phyloP scores from a whole-genome alignment of 192 early-diverging fungal species.

The Coemansia sp. region DNA sequence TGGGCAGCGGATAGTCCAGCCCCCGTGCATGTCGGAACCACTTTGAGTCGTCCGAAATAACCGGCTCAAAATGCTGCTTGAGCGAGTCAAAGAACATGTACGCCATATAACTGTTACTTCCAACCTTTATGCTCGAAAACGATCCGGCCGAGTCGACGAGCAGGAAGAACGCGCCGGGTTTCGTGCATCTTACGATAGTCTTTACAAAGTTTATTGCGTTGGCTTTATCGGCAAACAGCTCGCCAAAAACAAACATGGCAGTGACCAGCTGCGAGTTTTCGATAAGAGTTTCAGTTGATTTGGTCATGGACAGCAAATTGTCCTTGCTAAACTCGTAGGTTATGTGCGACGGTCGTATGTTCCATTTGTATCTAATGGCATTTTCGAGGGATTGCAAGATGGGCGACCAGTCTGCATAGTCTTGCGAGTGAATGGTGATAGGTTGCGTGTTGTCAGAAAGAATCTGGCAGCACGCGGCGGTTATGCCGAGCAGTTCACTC shows the following conservation, averaged over 20 bases:
- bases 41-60: slow-evolving; percentile 67
- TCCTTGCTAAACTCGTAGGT: slow-evolving; percentile 60
- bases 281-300: slow-evolving; percentile 54
- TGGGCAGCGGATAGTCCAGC: slow-evolving; percentile 71
- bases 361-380: slow-evolving; percentile 59
- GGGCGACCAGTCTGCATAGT: slow-evolving; percentile 66
- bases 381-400: slow-evolving; percentile 59
- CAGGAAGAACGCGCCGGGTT: slow-evolving; percentile 66
- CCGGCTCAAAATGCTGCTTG: slow-evolving; percentile 59
- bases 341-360: slow-evolving; percentile 40
- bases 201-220: slow-evolving; percentile 77
- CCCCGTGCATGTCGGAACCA: slow-evolving; percentile 74
- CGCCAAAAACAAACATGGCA: slow-evolving; percentile 91
- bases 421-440: slow-evolving; percentile 51
- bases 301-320: slow-evolving; percentile 59
- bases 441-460: slow-evolving; percentile 12
- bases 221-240: slow-evolving; percentile 77
- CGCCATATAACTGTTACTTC: slow-evolving; percentile 80
- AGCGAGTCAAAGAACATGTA: slow-evolving; percentile 86
- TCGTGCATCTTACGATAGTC: slow-evolving; percentile 63
- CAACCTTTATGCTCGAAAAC: slow-evolving; percentile 83
- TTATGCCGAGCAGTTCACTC: slow-evolving; percentile 79
- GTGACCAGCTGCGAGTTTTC: slow-evolving; percentile 71
- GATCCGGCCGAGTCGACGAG: slow-evolving; percentile 90
- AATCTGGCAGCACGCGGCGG: slow-evolving; percentile 59